Evolutionary conservation across 2,329 filamentous ascomycete species (phyloP), one percentile per base, ranked within the genome.

Genomic region (Zasmidium cellare): DNA sequence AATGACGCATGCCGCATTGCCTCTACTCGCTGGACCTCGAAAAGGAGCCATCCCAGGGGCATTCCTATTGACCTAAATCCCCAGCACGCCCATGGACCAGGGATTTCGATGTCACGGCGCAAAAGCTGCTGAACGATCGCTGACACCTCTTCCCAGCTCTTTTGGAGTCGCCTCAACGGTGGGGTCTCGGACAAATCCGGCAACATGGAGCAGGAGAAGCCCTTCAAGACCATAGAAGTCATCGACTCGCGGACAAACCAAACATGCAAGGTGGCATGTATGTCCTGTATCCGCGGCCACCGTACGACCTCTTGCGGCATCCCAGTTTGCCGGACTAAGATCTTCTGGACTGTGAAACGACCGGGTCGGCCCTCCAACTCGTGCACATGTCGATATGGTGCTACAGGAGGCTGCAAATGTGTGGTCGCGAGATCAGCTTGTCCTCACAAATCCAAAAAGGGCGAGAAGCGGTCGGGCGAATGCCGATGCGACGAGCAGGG

Each of bases 211-310:
- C 61, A 63, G 45, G 69, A 70, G 24, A 71, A 71, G 54, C 69
- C 69, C 25, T 71, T 72, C 69, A 71, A 71, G 64, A 70, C 69
- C 56, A 71, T 72, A 50, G 70, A 72, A 61, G 69, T 72, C 57
- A 45, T 70, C 57, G 70, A 72, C 54, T 61, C 62, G 23, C 63
- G 64, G 46, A 72, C 69, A 25, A 65, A 63, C 35, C 68, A 72
- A 52, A 51, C 63, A 31, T 71, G 69, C 63, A 72, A 72, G 57
- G 64, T 72, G 44, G 70, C 71, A 16, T 72, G 71, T 61, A 72
- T 72, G 70, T 70, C 69, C 25, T 72, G 71, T 58, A 72, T 72
- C 53, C 69, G 70, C 18, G 71, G 71, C 35, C 71, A 72, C 54
- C 68, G 71, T 25, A 72, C 71, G 19, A 72, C 69, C 16, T 68